A percentile compares a stretch with the other conserved stretches of the same genome.
Evolutionary conservation across 768 basidiomycete genomes (phyloP).

Genomic region (Boletellus ananas): DNA sequence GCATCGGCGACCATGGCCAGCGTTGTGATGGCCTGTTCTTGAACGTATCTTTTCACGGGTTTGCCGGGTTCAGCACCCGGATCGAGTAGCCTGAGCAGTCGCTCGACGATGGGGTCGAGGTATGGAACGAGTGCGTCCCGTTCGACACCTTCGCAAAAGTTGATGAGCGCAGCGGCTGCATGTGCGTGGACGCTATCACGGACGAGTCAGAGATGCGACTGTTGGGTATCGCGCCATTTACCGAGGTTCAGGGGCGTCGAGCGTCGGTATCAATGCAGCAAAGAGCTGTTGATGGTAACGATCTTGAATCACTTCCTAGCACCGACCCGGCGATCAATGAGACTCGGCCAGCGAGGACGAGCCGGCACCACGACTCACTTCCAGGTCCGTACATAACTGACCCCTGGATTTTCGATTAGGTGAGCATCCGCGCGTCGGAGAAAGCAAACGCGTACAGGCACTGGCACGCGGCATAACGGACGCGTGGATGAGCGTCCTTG

Average conservation of each 20-base stretch:
- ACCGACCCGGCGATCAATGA: neutral
- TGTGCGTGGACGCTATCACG: conserved; percentile 72
- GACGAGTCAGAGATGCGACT: conserved; percentile 2
- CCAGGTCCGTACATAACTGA: conserved; percentile 85
- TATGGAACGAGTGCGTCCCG: conserved; percentile 70
- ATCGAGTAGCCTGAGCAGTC: conserved; percentile 54
- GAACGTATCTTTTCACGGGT: conserved; percentile 57
- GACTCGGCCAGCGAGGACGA: neutral
- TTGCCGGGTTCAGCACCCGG: conserved; percentile 44
- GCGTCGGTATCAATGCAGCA: conserved; percentile 62
- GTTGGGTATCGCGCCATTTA: conserved; percentile 24
- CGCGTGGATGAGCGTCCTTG: conserved; percentile 70
- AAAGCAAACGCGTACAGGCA: conserved; percentile 54
- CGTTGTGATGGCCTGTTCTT: conserved; percentile 86
- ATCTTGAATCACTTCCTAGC: conserved; percentile 71
- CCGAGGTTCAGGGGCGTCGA: conserved; percentile 75
- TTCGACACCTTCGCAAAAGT: conserved; percentile 86
- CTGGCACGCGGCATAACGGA: conserved; percentile 77
- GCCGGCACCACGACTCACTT: conserved; percentile 42
- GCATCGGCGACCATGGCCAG: conserved; percentile 88
- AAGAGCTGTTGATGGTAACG: conserved; percentile 67
- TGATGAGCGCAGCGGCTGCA: conserved; percentile 83
- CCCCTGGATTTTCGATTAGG: conserved; percentile 45
- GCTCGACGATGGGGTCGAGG: conserved; percentile 75
- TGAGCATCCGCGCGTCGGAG: neutral